These are phyloP conservation scores for Barbatosphaeria neglecta DNA, from an alignment of 495 filamentous ascomycete species.

Conservation along the genomic window DNA sequence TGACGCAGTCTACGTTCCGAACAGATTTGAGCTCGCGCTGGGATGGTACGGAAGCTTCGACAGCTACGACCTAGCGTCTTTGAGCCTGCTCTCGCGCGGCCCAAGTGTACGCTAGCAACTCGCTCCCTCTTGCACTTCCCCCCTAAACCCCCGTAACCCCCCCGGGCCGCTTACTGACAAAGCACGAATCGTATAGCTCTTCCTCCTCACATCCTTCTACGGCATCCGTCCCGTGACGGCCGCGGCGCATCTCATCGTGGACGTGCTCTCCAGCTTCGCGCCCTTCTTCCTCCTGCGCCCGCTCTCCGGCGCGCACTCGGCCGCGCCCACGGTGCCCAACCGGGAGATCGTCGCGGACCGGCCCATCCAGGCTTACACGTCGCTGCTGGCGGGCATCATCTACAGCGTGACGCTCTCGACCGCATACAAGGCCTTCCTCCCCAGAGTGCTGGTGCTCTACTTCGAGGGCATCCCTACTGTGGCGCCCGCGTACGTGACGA, in stretches of 20 bases:
- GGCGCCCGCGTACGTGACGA: constrained; percentile 43
- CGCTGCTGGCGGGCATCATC: constrained; percentile 51
- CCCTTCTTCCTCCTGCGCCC: constrained; percentile 62
- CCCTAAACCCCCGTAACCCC: too few species aligned
- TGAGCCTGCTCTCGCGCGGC: constrained; percentile 57
- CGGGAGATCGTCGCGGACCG: constrained; percentile 58
- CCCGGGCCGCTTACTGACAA: too few species aligned
- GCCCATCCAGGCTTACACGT: constrained; percentile 49
- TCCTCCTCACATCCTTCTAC: constrained; percentile 67
- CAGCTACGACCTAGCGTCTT: constrained; percentile 55
- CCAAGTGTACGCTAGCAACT: constrained; percentile 41
- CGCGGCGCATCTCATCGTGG: constrained; percentile 46
- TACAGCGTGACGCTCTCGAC: constrained; percentile 55
- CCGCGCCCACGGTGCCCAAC: constrained; percentile 49
- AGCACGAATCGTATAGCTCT: constrained; percentile 28
- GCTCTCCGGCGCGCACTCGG: constrained; percentile 47
- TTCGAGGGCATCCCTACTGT: constrained; percentile 59
- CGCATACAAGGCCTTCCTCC: constrained; percentile 54
- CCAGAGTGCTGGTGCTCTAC: constrained; percentile 52
- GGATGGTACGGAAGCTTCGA: constrained; percentile 64
- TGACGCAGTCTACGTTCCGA: constrained; percentile 8
- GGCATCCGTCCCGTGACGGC: constrained; percentile 45
- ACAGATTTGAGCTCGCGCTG: constrained; percentile 52
- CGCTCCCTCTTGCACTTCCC: background rate
- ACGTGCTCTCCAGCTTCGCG: constrained; percentile 51